Evolutionary conservation across 2,329 filamentous ascomycete species (phyloP).

Genomic region (Paramyrothecium sp.): DNA sequence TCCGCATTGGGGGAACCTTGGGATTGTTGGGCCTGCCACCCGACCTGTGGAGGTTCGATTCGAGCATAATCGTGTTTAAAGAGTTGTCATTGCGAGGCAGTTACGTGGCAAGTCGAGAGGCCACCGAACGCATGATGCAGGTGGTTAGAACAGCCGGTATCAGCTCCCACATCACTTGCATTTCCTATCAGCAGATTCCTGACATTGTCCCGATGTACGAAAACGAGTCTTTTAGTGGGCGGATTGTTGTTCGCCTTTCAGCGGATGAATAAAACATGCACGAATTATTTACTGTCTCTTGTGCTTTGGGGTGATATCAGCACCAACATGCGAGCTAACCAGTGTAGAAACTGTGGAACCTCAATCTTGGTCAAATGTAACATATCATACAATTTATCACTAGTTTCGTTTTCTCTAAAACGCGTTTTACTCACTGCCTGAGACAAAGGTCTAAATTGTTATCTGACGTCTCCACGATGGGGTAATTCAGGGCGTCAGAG

Average conservation of each 20-base stretch:
- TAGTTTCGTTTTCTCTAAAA: no score
- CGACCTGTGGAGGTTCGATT: constrained; percentile 29
- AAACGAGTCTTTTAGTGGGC: constrained; percentile 23
- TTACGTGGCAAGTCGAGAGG: constrained; percentile 26
- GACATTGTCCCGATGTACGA: constrained; percentile 22
- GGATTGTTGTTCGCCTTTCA: constrained; percentile 24
- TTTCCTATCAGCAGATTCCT: constrained; percentile 23
- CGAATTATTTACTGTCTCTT: no score
- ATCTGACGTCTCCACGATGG: no score
- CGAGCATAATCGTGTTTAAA: constrained; percentile 23
- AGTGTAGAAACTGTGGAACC: no score
- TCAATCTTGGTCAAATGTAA: no score
- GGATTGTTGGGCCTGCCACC: constrained; percentile 27
- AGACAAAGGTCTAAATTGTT: no score
- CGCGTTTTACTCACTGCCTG: no score
- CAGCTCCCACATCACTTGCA: constrained; percentile 21
- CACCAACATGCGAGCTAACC: no score
- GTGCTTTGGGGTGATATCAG: no score
- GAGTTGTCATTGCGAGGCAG: constrained; percentile 28
- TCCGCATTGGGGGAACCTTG: constrained; percentile 25
- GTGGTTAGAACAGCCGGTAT: constrained; percentile 21
- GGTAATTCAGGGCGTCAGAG: no score
- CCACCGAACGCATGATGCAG: constrained; percentile 28
- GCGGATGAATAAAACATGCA: no score
- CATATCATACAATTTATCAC: no score